These are phyloP conservation scores for Gigaspora rosea DNA, from an alignment of 192 early-diverging fungal species.

Conservation along the genomic window DNA sequence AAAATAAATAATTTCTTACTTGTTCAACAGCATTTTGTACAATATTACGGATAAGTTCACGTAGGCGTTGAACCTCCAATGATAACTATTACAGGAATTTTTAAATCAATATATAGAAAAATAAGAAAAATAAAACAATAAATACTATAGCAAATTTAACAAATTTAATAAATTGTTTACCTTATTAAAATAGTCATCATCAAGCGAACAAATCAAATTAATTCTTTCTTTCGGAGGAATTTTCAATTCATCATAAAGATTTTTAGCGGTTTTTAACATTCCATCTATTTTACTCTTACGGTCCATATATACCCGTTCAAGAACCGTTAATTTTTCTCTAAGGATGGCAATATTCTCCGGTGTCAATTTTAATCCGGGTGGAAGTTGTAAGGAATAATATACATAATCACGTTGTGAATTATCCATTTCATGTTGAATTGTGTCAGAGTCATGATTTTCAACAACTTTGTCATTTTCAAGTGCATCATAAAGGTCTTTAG, in stretches of 20 bases:
- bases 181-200: constrained; percentile 29
- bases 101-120: neutral
- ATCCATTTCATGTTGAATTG: neutral
- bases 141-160: neutral
- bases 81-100: neutral
- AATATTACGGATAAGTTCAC: constrained; percentile 17
- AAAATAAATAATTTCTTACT: neutral
- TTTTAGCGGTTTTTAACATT: neutral
- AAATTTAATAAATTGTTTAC: neutral
- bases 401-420: neutral
- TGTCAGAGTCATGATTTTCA: neutral
- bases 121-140: neutral
- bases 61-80: constrained; percentile 3
- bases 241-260: constrained; percentile 27
- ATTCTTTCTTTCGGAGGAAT: constrained; percentile 16
- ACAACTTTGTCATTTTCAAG: neutral
- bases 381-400: constrained; percentile 27
- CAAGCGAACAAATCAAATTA: constrained; percentile 5
- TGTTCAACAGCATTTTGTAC: constrained; percentile 32
- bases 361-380: constrained; percentile 7
- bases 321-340: neutral
- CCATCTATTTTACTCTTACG: neutral
- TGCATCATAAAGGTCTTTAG: constrained; percentile 11
- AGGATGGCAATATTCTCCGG: neutral
- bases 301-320: constrained; percentile 21